Percentiles rank a stretch among this genome's conserved stretches.
phyloP scores from a whole-genome alignment of 2,329 filamentous ascomycete genomes.

The Arthroderma sp. region DNA sequence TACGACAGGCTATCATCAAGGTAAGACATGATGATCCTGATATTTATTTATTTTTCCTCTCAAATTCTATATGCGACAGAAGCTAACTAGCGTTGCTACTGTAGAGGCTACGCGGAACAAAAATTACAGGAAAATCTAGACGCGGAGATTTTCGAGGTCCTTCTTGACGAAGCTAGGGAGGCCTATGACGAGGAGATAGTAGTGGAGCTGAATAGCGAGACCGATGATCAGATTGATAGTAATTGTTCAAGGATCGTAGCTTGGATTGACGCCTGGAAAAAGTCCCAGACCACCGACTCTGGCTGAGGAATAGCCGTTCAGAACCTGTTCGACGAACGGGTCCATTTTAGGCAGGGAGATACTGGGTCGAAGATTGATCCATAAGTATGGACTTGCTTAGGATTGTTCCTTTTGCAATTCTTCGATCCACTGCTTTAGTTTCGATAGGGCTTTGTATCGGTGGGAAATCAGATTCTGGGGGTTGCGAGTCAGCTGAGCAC shows the following conservation, averaged over 20 bases:
- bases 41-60: neutral
- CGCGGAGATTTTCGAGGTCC: conserved; percentile 91
- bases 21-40: conserved; percentile 31
- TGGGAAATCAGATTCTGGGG: conserved; percentile 74
- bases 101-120: conserved; percentile 63
- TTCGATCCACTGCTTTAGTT: conserved; percentile 70
- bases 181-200: conserved; percentile 78
- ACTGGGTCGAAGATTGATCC: no score
- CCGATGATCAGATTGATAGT: conserved; percentile 68
- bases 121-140: conserved; percentile 96
- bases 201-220: conserved; percentile 74
- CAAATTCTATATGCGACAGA: neutral
- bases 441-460: conserved; percentile 71
- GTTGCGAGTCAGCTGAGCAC: neutral
- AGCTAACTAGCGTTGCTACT: conserved; percentile 3
- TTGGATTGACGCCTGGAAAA: conserved; percentile 77
- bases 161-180: conserved; percentile 79
- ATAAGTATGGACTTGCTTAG: no score
- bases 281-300: conserved; percentile 22
- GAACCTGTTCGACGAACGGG: no score
- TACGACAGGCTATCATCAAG: conserved; percentile 72
- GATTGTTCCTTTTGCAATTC: conserved; percentile 18
- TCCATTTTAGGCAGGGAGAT: no score
- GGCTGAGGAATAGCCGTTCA: neutral
- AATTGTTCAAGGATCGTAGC: conserved; percentile 73